Conservation (phyloP, 2,329 filamentous ascomycete species). For the Pseudocercospora musae region DNA sequence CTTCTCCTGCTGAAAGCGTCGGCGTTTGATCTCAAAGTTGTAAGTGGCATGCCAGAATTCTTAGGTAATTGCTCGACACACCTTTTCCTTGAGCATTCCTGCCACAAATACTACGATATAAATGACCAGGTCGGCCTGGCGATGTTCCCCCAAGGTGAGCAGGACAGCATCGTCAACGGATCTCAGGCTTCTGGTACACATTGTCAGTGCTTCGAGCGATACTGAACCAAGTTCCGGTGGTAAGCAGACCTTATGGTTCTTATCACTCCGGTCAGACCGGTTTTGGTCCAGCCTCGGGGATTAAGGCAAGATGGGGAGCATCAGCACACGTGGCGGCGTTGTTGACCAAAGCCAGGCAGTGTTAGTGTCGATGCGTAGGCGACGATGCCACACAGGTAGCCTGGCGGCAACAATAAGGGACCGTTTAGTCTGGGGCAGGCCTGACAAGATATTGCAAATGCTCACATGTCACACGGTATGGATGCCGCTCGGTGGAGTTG, state of each 20-base stretch:
- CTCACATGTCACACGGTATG: neutral
- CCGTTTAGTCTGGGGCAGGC: neutral
- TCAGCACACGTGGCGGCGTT: neutral
- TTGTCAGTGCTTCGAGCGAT: slow-evolving; percentile 1
- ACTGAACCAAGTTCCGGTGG: neutral
- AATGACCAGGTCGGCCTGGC: neutral
- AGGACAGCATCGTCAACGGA: slow-evolving; percentile 7
- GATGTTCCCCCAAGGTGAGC: slow-evolving; percentile 4
- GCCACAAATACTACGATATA: slow-evolving; percentile 9
- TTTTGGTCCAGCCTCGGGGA: neutral
- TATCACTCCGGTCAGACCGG: neutral
- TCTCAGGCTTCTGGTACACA: neutral
- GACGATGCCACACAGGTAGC: neutral
- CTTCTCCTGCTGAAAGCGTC: neutral
- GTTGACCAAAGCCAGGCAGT: neutral
- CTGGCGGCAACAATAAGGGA: neutral
- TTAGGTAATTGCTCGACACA: neutral
- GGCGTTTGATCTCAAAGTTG: slow-evolving; percentile 1
- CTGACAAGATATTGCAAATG: neutral
- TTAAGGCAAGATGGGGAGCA: neutral
- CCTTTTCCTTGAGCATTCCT: slow-evolving; percentile 22
- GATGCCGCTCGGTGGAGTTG: neutral
- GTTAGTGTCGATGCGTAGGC: neutral
- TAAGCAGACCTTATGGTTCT: neutral
- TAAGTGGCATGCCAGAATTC: neutral